Percentiles rank a stretch among this genome's conserved stretches.
phyloP scores from a whole-genome alignment of 2,329 filamentous ascomycete genomes.

The Claviceps maximensis region DNA sequence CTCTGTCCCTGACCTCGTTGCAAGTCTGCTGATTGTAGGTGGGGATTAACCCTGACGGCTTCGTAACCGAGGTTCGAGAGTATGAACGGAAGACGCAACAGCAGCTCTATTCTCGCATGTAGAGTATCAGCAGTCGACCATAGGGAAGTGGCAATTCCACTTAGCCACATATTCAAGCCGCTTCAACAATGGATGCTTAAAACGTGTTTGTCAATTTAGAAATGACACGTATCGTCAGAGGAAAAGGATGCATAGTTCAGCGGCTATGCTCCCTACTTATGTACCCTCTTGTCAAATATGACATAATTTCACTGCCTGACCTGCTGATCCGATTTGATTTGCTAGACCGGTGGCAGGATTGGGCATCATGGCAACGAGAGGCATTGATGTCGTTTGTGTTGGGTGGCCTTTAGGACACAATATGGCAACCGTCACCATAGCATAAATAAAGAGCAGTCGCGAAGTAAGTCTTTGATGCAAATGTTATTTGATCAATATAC shows the following conservation, averaged over 20 bases:
- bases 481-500: background rate
- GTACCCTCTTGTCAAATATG: slow-evolving; percentile 1
- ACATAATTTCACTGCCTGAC: slow-evolving; percentile 1
- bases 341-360: background rate
- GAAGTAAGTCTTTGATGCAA: background rate
- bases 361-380: background rate
- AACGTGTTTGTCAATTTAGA: background rate
- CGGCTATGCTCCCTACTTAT: background rate
- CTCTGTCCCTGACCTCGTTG: background rate
- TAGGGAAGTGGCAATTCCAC: background rate
- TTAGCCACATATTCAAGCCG: background rate
- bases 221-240: background rate
- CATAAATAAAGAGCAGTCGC: background rate
- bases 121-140: background rate
- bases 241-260: background rate
- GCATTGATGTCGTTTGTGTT: background rate
- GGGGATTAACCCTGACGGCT: background rate
- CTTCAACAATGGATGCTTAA: background rate
- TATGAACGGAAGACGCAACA: background rate
- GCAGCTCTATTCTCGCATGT: background rate
- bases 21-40: background rate
- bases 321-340: background rate
- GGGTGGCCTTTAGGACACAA: background rate
- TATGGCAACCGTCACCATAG: background rate
- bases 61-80: background rate